These are phyloP conservation scores for Eimeria brunetti DNA, from an alignment of 169 alveolate genomes.

Conservation along the genomic window DNA sequence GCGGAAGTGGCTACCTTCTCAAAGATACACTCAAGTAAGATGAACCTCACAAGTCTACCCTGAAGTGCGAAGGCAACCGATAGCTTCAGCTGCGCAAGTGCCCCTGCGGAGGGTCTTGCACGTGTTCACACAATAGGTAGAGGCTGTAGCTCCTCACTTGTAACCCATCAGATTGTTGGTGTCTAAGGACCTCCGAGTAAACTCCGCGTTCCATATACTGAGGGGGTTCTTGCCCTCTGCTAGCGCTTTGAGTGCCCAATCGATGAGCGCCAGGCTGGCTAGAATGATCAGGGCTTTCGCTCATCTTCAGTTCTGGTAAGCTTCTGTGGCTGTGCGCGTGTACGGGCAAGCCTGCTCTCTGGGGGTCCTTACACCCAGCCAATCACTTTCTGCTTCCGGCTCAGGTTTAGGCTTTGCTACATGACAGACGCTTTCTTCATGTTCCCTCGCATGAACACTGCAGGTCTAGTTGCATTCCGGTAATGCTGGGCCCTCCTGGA, in stretches of 20 bases:
- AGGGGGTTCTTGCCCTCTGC: neutral
- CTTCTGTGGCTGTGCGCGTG: neutral
- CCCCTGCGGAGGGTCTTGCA: neutral
- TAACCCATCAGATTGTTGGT: neutral
- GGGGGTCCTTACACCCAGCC: neutral
- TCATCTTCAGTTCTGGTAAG: slow-evolving; percentile 6
- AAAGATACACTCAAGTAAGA: neutral
- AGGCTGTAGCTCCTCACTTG: slow-evolving; percentile 28
- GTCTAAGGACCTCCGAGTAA: slow-evolving; percentile 51
- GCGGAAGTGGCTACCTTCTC: neutral
- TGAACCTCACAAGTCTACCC: neutral
- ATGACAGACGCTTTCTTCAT: neutral
- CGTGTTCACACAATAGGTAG: neutral
- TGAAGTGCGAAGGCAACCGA: neutral
- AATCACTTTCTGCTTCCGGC: neutral
- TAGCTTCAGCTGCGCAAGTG: neutral
- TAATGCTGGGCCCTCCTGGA: neutral
- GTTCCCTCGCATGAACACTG: neutral
- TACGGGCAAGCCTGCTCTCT: neutral
- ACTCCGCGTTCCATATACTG: slow-evolving; percentile 38
- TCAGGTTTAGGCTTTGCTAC: neutral
- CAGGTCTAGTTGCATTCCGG: neutral
- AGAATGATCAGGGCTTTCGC: neutral
- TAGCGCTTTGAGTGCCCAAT: neutral
- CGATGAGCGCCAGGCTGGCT: neutral